These are phyloP conservation scores for Rosellinia necatrix DNA, from an alignment of 2,329 filamentous ascomycete genomes.

Conservation along the genomic window DNA sequence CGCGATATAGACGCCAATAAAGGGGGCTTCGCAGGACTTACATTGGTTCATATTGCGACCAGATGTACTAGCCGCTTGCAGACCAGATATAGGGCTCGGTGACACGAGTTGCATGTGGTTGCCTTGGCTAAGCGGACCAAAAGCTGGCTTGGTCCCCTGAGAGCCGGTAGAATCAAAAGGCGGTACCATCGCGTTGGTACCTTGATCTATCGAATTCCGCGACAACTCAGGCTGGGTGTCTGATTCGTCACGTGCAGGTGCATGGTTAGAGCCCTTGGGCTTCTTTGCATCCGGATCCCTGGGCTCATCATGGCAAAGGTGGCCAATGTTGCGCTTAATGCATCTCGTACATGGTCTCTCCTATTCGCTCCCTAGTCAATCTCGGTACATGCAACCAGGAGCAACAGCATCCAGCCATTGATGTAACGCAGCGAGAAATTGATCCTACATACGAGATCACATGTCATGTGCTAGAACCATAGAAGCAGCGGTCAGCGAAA, in stretches of 20 bases:
- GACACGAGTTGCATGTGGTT: constrained; percentile 71
- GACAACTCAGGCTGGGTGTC: constrained; percentile 58
- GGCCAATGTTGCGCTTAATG: constrained; percentile 97
- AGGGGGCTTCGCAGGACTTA: constrained; percentile 57
- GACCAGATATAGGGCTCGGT: constrained; percentile 69
- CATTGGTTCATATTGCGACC: constrained; percentile 72
- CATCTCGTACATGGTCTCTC: constrained; percentile 96
- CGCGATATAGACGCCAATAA: constrained; percentile 35
- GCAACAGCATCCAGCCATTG: constrained; percentile 35
- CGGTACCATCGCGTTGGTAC: constrained; percentile 61
- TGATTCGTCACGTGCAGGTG: constrained; percentile 65
- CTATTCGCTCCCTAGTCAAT: constrained; percentile 55
- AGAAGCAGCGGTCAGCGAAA: constrained; percentile 52
- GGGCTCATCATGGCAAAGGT: constrained; percentile 97
- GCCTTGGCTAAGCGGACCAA: constrained; percentile 54
- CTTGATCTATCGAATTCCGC: constrained; percentile 60
- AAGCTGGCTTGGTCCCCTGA: constrained; percentile 50
- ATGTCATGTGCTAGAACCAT: constrained; percentile 80
- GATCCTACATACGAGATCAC: constrained; percentile 76
- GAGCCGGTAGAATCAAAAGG: constrained; percentile 48
- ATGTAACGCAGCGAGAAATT: constrained; percentile 38
- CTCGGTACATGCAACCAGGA: constrained; percentile 38
- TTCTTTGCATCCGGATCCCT: constrained; percentile 83
- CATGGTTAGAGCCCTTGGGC: constrained; percentile 67
- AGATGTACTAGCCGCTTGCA: constrained; percentile 64